Base-by-base conservation (phyloP, 257 asterid genomes). In the Osmanthus fragrans region DNA sequence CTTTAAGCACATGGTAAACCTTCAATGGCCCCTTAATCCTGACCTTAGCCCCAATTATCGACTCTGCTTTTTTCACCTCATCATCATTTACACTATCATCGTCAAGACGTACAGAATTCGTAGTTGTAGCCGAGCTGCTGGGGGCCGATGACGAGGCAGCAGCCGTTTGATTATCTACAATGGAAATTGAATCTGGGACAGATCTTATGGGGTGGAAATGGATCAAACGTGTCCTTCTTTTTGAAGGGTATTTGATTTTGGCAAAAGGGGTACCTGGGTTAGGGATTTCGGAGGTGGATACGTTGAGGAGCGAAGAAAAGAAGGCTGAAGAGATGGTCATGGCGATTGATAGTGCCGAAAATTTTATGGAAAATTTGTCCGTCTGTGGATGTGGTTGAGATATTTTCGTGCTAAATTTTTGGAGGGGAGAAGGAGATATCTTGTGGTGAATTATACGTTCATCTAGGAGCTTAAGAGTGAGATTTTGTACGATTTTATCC, bases 1-100 rank as follows among this genome's bases (percentile, higher is more conserved):
- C 83, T 86, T 91, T 94, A n/a, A 92, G 89, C 18, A 94, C 92
- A 56, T 94, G 99, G 79, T 90, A 94, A 70, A 94, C 96, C 80
- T 84, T 91, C 77, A 94, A 81, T 0, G 97, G 97, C 76, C 75
- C 96, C 54, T 76, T 91, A 32, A 94, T 97, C 85, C 87, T 84
- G 72, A 94, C 91, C 54, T 75, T 89, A 23, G 94, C 77, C 77
- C 90, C 91, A 69, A 89, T 70, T 71, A 79, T 89, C 39, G 88
- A 86, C 42, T 69, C 82, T 12, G 84, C 86, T 68, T 81, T 76
- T 73, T 83, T 82, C 69, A 81, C 77, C 54, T 77, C 80, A 11
- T 80, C 84, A 25, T 79, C 85, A 71, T 73, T 70, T 7, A 76
- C 5, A 63, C 71, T 73, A 19, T 23, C 78, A 21, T 45, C 32